Evolutionary conservation across 306 rosid species (phyloP), one percentile per base, ranked within the genome.

Genomic region (Prunus davidiana): DNA sequence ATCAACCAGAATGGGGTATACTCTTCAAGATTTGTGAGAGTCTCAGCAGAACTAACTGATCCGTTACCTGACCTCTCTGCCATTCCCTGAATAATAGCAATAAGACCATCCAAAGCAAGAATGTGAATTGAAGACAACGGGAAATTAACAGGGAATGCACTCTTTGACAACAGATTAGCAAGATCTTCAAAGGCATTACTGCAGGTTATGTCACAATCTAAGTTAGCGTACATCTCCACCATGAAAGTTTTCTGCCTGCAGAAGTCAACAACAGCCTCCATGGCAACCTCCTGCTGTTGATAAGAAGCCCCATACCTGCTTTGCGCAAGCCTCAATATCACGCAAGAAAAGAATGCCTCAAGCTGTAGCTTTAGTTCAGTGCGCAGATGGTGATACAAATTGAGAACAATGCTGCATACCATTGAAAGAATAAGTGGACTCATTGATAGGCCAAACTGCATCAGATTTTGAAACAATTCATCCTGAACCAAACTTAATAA

Each of bases 1-100:
- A 95, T 96, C 93, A 91, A 87, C 97, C 98, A 96, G 84, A 96
- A 96, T 52, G 97, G 93, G 79, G 89, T 90, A 81, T 92, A 96
- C 88, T 90, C 93, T 77, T 87, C 97, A 83, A 90, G 93, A 81
- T 65, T 82, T 49, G 84, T 93, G 14, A 89, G 88, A 56, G 83
- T 73, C 73, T 84, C 74, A 78, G 85, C 90, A n/a, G 90, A 82
- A 78, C 86, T 83, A 76, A 63, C 82, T 45, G 88, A 83, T 74
- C 90, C 96, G 80, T 88, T 87, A 67, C 89, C 78, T 74, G 89
- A 84, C 82, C 98, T 89, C 86, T 96, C 98, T 0, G 99, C 96
- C 97, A 96, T 91, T 83, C 96, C 98, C 86, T 88, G 93, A 80
- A 96, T 92, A 85, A 96, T 91, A 70, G 98, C 97, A 85, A 91